Evolutionary conservation across 2,329 filamentous ascomycete species (phyloP), one percentile per base, ranked within the genome.

Genomic region (Monilinia polystroma): DNA sequence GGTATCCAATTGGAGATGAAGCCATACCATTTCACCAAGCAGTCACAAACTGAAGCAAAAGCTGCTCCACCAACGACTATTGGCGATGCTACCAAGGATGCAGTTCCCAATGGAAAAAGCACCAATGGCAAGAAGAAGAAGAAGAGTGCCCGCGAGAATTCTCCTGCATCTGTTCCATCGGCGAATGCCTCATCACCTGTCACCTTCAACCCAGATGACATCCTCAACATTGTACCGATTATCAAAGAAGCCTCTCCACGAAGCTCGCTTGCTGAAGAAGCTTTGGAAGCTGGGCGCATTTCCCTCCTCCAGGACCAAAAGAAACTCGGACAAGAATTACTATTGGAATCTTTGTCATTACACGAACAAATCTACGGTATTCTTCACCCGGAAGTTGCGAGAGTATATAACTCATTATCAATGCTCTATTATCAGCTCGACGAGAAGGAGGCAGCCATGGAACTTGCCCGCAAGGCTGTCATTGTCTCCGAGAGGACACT

Each of bases 311-410:
- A 98, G 77, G 90, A 92, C 77, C 93, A 99, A 82, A 94, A 91
- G 81, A 95, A 97, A 80, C 87, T 99, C 56, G 95, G 95, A 52
- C 93, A 97, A 79, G 95, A 99, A 79, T 85, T 99, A 66, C 85
- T 99, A 41, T 82, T 98, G n/a, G 95, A 99, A 79, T 97, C 93
- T 49, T 82, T 99, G 68, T 97, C 95, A 56, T 83, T 99, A 54
- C 94, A 99, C 75, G 95, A 99, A 82, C 95, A 99, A 79, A 98
- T 99, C 72, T 99, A 99, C 75, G 95, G 95, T 68, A 96, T 98
- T 67, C 84, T 99, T 35, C 95, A 99, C 77, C 93, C 95, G 1
- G 95, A 99, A 80, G 94, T 98, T 68, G 95, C 94, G 57, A 89
- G 93, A 70, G 90, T 96, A 38, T 99, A 99, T 82, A 94, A 97